Evolutionary conservation across 305 asterid genomes (phyloP).

Genomic region (Fraxinus greggii): DNA sequence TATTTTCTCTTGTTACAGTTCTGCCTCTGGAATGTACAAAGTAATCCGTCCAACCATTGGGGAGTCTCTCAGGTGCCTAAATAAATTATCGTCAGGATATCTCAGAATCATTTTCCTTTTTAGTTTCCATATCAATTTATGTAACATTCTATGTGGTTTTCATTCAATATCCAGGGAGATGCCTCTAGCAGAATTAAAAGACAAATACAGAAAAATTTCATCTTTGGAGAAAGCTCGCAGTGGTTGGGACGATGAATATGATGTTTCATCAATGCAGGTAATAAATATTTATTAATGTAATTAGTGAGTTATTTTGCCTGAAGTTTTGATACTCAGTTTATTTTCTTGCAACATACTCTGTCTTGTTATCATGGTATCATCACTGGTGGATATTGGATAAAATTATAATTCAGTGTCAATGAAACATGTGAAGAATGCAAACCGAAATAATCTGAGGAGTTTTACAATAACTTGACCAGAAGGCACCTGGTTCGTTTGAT

Average conservation of each 20-base stretch:
- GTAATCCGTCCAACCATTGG: slow-evolving; percentile 84
- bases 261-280: slow-evolving; percentile 85
- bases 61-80: slow-evolving; percentile 80
- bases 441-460: background rate
- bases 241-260: slow-evolving; percentile 92
- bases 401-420: slow-evolving; percentile 4
- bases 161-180: slow-evolving; percentile 74
- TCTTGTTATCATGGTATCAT: background rate
- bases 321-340: background rate
- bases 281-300: slow-evolving; percentile 1
- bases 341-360: background rate
- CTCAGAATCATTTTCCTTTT: slow-evolving; percentile 24
- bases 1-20: slow-evolving; percentile 46
- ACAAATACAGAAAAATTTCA: slow-evolving; percentile 73
- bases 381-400: background rate
- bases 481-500: slow-evolving; percentile 1
- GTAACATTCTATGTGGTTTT: background rate
- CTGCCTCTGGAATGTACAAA: slow-evolving; percentile 71
- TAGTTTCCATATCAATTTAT: slow-evolving; percentile 25
- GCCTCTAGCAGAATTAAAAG: slow-evolving; percentile 78
- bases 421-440: slow-evolving; percentile 1
- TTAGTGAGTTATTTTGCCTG: background rate
- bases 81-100: slow-evolving; percentile 17
- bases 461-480: slow-evolving; percentile 9
- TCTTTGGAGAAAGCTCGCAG: slow-evolving; percentile 59